Base-by-base conservation (phyloP, 495 filamentous ascomycete genomes). In the Emericellopsis terricola region DNA sequence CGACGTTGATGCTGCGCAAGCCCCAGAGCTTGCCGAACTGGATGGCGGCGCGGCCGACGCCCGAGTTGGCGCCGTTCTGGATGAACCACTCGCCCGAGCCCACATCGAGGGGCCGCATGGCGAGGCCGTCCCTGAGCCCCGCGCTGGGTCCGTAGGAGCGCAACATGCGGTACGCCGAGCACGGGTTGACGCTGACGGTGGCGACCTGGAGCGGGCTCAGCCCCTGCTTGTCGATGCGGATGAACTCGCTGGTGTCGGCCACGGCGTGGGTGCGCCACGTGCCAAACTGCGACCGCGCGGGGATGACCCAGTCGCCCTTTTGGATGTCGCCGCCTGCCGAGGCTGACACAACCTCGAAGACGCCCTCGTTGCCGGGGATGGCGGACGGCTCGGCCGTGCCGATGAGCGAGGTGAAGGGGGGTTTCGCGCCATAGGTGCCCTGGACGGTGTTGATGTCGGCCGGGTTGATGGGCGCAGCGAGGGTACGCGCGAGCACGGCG, bases 11-110 rank as follows among this genome's bases (percentile, higher is more conserved):
- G 29, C 74, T 83, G 43, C 82, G 74, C 39, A 83, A 66, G 0
- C 86, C 86, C 89, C 86, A 96, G 32, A 78, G 53, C 34, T 56
- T 58, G 1, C 68, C 85, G 0, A 97, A 49, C 55, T 97, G 89
- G 35, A 94, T 82, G 13, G 80, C 86, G 7, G 82, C 77, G 20
- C 89, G 56, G 4, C 89, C 89, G 15, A 96, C 89, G 1, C 84
- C 91, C 33, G 68, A 76, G 48, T 97, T 97, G 7, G 89, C 89
- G 2, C 89, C 91, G 45, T 97, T 97, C 61, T 97, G 91, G 24
- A 96, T 63, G 40, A 92, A 77, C 91, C 91, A 97, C 21, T 79
- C 69, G 9, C 81, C 80, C 33, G 76, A 71, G 31, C 36, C 36
- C n/a, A 44, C 35, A 24, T 43, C 37, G 0, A 38, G 32, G 27